Base-by-base conservation (phyloP, 2,329 filamentous ascomycete species). In the Ramichloridium luteum region DNA sequence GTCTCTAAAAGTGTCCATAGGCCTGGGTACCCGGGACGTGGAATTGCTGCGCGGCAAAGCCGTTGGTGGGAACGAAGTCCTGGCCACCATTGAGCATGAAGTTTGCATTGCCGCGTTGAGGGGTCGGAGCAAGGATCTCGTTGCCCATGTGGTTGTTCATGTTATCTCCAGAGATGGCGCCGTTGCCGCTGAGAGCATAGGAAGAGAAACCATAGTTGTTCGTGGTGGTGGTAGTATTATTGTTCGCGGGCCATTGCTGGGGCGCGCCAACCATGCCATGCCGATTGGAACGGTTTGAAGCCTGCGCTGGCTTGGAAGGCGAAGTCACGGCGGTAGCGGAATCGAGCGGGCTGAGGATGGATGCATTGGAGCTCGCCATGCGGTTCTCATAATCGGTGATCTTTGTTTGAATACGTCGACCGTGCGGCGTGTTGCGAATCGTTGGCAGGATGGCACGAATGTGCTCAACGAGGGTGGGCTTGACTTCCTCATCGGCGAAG, bases 371-470 rank as follows among this genome's bases (percentile, higher is more conserved):
- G 30, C 53, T 54, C 35, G 54, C 59, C 30, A 52, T 51, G 29
- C 60, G 57, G 25, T 54, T 54, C 34, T 75, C 70, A 27, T 64
- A 60, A 31, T 70, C 68, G 48, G 67, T 60, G 35, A 98, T 80
- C 68, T 96, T 96, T 54, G 80, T 80, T 53, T 82, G 78, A 49
- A 96, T 92, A 40, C 90, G 84, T 45, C 90, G 86, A 32, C 90
- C 90, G 55, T 96, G 90, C 3, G 90, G 88, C 25, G 86, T 94
- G 47, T 82, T 78, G 41, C 86, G 83, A 41, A 96, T 92, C 25
- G 73, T 67, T 3, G 83, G 80, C 23, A 96, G 64, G 39, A 92
- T 77, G 1, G 86, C 84, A 23, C 85, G 82, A 48, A 96, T 85
- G 20, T 72, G 68, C 39, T 96, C 85, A 27, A 93, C 77, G 26